Evolutionary conservation across 208 protist species (phyloP).

Genomic region (Wallacemonas sp.): DNA sequence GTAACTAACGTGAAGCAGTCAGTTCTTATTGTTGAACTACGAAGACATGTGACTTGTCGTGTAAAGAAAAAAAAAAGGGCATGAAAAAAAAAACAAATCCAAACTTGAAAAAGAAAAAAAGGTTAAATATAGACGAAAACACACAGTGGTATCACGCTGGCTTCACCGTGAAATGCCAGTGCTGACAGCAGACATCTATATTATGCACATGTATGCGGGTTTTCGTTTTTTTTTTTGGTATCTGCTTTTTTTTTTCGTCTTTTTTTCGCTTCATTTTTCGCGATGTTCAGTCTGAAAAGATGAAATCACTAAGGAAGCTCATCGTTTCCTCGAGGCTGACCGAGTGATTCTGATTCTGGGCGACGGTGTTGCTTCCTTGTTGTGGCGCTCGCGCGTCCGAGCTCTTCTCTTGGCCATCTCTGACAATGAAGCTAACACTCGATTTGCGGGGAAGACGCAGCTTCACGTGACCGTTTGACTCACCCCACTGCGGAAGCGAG

Average conservation of each 20-base stretch:
- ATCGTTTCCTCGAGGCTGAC: not conserved
- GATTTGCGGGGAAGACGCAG: slow-evolving; percentile 8
- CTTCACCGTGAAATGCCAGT: too few species aligned
- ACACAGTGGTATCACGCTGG: too few species aligned
- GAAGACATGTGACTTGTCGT: too few species aligned
- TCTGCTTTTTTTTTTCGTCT: not conserved
- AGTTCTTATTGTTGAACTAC: too few species aligned
- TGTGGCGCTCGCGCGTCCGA: not conserved
- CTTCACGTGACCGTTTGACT: not conserved
- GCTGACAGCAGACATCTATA: too few species aligned
- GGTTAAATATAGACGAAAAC: not conserved
- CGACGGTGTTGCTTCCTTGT: not conserved
- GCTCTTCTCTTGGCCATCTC: not conserved
- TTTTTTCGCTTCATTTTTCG: not conserved
- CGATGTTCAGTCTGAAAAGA: not conserved
- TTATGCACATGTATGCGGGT: too few species aligned
- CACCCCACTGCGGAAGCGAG: slow-evolving; percentile 4
- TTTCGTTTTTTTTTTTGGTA: not conserved
- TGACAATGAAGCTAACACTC: slow-evolving; percentile 9
- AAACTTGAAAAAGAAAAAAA: slow-evolving; percentile 12
- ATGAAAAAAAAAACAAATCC: not conserved
- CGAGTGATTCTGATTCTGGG: not conserved
- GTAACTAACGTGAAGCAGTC: too few species aligned
- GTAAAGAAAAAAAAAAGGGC: not conserved
- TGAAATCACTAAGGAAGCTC: slow-evolving; percentile 8